Conservation (phyloP, 768 basidiomycete genomes). For the Boletus tomentosulus region DNA sequence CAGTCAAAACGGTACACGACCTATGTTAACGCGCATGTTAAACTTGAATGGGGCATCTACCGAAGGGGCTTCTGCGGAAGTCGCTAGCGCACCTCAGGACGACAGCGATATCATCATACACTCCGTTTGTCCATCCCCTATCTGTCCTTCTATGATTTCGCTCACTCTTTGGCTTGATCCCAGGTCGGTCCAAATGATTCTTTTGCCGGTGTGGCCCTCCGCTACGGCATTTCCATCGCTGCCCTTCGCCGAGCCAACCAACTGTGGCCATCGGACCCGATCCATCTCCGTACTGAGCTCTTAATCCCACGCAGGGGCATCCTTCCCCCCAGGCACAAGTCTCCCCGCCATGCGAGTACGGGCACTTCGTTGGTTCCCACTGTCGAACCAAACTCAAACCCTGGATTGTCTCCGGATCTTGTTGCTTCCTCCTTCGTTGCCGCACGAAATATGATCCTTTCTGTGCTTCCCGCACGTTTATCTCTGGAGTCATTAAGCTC, state of each 20-base stretch:
- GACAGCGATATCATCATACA: constrained; percentile 10
- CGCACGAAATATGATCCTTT: constrained; percentile 20
- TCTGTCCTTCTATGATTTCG: background rate
- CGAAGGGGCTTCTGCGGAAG: background rate
- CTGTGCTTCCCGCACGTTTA: constrained; percentile 25
- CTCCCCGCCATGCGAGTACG: background rate
- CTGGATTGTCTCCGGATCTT: constrained; percentile 5
- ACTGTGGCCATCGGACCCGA: constrained; percentile 89
- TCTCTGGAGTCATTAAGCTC: constrained; percentile 31
- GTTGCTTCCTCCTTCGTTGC: constrained; percentile 16
- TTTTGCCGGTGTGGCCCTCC: constrained; percentile 81
- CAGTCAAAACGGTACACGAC: constrained; percentile 2
- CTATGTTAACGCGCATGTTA: constrained; percentile 3
- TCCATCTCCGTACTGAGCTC: constrained; percentile 80
- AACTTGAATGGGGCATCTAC: background rate
- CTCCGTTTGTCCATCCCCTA: constrained; percentile 10
- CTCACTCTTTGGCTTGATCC: background rate
- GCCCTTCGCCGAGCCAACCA: constrained; percentile 86
- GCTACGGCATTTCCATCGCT: constrained; percentile 81
- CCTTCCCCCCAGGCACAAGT: constrained; percentile 4
- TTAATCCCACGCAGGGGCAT: constrained; percentile 55
- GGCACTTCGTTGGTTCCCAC: background rate
- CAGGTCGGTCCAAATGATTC: constrained; percentile 76
- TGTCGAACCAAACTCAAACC: background rate
- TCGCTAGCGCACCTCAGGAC: background rate